phyloP scores from a whole-genome alignment of 2,329 filamentous ascomycete genomes.

The Zopfia rhizophila region DNA sequence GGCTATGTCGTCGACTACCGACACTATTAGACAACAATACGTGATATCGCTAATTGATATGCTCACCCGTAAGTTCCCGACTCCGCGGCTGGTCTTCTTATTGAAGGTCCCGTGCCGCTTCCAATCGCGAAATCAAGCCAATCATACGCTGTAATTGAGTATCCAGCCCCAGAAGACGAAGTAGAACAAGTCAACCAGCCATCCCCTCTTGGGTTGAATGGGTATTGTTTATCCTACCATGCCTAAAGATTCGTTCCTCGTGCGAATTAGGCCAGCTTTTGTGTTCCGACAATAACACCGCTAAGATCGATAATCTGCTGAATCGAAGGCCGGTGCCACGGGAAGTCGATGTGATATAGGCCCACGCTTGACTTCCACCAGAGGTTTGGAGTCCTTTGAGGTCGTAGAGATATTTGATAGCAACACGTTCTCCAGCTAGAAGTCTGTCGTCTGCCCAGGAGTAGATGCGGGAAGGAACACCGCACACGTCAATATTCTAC shows the following conservation, averaged over 20 bases:
- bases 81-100: conserved; percentile 57
- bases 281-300: conserved; percentile 63
- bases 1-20: conserved; percentile 34
- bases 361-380: conserved; percentile 37
- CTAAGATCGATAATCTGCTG: conserved; percentile 39
- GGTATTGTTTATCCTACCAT: conserved; percentile 47
- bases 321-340: conserved; percentile 33
- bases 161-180: conserved; percentile 51
- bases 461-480: conserved; percentile 55
- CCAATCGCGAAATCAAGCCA: conserved; percentile 60
- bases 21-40: conserved; percentile 2
- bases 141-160: conserved; percentile 54
- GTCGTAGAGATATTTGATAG: conserved; percentile 39
- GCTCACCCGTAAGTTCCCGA: conserved; percentile 56
- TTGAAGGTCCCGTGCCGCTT: conserved; percentile 59
- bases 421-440: conserved; percentile 39
- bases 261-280: conserved; percentile 62
- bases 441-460: conserved; percentile 43
- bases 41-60: not conserved
- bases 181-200: conserved; percentile 37
- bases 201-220: conserved; percentile 56
- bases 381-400: conserved; percentile 38
- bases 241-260: conserved; percentile 39
- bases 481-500: conserved; percentile 8
- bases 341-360: conserved; percentile 26